A percentile compares a stretch with the other conserved stretches of the same genome.
Conservation (phyloP, 2,329 filamentous ascomycete genomes). For the Eutypa lata region DNA sequence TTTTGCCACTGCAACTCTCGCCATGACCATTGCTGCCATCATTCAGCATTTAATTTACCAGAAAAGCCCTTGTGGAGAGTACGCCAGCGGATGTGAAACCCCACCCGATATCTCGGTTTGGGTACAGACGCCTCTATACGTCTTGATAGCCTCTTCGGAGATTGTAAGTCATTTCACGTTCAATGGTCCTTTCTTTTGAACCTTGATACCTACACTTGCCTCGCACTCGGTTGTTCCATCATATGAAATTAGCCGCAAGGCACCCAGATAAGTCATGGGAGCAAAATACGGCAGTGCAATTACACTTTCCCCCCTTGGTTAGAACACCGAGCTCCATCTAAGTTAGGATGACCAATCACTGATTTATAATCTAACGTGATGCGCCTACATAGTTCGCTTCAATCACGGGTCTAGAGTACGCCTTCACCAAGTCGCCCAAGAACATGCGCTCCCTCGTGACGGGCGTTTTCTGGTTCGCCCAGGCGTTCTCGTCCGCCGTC, state of each 20-base stretch:
- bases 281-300: too few relatives aligned
- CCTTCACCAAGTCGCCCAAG: slow-evolving; percentile 71
- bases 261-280: too few relatives aligned
- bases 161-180: too few relatives aligned
- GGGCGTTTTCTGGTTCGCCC: slow-evolving; percentile 46
- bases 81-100: slow-evolving; percentile 44
- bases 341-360: too few relatives aligned
- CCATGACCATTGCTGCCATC: slow-evolving; percentile 57
- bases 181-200: too few relatives aligned
- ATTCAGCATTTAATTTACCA: slow-evolving; percentile 64
- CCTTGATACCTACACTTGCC: too few relatives aligned
- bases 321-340: too few relatives aligned
- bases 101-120: slow-evolving; percentile 56
- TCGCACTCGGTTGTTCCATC: too few relatives aligned
- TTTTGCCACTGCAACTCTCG: slow-evolving; percentile 63
- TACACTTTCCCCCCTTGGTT: too few relatives aligned
- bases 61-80: slow-evolving; percentile 60
- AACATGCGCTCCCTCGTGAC: slow-evolving; percentile 74
- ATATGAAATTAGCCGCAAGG: too few relatives aligned
- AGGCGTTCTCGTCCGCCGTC: slow-evolving; percentile 52
- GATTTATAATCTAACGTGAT: too few relatives aligned
- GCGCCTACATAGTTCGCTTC: too few relatives aligned
- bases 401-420: slow-evolving; percentile 65
- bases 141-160: slow-evolving; percentile 47
- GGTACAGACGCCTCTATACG: slow-evolving; percentile 48